Conservation (phyloP, 2,329 filamentous ascomycete genomes). For the Tolypocladium pustulatum region DNA sequence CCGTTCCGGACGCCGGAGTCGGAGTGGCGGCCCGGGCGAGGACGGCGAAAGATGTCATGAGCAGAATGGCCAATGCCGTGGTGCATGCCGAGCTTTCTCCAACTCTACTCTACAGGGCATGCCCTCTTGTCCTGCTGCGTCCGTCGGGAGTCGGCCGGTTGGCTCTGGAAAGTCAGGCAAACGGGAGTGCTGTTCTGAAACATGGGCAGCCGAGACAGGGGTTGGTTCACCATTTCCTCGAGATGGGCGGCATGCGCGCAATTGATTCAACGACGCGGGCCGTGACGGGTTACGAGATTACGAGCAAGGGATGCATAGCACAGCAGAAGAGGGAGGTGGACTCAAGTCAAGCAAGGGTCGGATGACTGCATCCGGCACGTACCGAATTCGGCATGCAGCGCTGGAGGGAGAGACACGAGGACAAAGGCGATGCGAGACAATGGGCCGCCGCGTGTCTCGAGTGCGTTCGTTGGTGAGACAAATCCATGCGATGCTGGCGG, state of each 20-base stretch:
- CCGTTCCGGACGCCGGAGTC: background rate
- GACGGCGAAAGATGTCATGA: background rate
- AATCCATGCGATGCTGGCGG: background rate
- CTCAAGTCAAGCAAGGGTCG: no score
- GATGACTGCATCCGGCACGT: background rate
- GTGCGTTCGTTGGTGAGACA: background rate
- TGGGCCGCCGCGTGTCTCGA: background rate
- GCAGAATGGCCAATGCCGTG: background rate
- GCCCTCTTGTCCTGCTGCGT: background rate
- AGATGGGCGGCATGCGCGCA: no score
- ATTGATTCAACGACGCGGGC: background rate
- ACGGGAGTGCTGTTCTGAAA: background rate
- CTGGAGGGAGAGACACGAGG: background rate
- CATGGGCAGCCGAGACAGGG: background rate
- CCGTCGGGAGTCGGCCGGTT: background rate
- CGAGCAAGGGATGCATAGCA: background rate
- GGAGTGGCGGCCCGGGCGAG: background rate
- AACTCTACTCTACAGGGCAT: background rate
- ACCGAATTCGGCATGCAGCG: background rate
- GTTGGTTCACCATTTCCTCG: no score
- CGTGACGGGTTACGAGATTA: background rate
- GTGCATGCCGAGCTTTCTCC: background rate
- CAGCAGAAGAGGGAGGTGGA: no score
- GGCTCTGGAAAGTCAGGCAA: background rate
- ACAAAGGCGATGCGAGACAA: background rate